Percentiles rank a stretch among this genome's conserved stretches.
Conservation (phyloP, 495 filamentous ascomycete species). For the Aspergillus olivimuriae region DNA sequence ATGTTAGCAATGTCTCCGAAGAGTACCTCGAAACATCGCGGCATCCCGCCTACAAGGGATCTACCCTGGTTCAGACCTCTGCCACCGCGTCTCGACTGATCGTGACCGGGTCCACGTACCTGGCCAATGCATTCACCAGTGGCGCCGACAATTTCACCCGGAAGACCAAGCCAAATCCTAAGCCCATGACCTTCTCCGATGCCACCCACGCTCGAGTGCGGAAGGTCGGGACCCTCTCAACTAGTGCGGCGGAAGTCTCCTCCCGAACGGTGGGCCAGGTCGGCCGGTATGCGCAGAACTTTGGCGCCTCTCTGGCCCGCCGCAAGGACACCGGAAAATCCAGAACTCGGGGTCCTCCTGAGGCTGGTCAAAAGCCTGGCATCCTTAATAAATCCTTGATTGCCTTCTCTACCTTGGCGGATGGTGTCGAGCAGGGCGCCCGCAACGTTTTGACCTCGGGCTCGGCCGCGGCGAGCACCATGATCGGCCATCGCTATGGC, state of each 20-base stretch:
- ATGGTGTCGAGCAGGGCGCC: conserved; percentile 83
- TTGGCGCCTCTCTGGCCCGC: conserved; percentile 69
- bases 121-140: conserved; percentile 67
- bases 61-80: conserved; percentile 80
- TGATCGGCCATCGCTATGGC: conserved; percentile 81
- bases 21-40: conserved; percentile 75
- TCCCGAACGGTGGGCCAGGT: conserved; percentile 83
- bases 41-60: conserved; percentile 85
- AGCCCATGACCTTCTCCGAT: conserved; percentile 83
- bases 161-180: conserved; percentile 64
- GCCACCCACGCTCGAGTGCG: conserved; percentile 78
- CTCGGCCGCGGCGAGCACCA: conserved; percentile 67
- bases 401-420: conserved; percentile 90
- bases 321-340: conserved; percentile 50
- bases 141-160: conserved; percentile 77
- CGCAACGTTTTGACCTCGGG: conserved; percentile 66
- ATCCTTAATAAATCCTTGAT: conserved; percentile 92
- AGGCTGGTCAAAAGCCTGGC: conserved; percentile 72
- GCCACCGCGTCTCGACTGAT: conserved; percentile 88
- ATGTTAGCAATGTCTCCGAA: conserved; percentile 66
- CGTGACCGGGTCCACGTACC: conserved; percentile 73
- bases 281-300: conserved; percentile 73
- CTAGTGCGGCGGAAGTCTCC: conserved; percentile 67
- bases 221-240: conserved; percentile 75
- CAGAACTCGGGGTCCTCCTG: conserved; percentile 51